A percentile compares a stretch with the other conserved stretches of the same genome.
phyloP scores from a whole-genome alignment of 2,329 filamentous ascomycete genomes.

The Fusarium coffeatum region DNA sequence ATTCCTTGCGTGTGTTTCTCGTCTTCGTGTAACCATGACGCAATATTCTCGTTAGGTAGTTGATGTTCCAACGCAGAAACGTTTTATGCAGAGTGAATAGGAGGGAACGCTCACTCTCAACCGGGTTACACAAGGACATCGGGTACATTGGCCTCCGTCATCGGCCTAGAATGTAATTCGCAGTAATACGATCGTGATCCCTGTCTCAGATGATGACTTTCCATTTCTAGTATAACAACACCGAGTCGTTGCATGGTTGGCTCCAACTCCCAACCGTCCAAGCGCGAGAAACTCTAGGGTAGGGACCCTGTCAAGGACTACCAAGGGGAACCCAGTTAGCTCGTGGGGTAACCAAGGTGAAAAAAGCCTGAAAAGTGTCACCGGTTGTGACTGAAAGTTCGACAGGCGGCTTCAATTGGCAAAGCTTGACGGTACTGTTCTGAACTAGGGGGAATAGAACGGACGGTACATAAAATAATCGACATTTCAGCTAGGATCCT shows the following conservation, averaged over 20 bases:
- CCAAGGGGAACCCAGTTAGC: background rate
- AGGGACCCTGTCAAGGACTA: background rate
- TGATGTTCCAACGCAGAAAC: background rate
- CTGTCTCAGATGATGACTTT: conserved; percentile 3
- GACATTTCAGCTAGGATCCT: background rate
- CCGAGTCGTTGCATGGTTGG: background rate
- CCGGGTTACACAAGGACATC: background rate
- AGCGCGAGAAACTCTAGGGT: conserved; percentile 17
- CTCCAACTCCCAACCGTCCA: background rate
- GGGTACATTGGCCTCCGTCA: background rate
- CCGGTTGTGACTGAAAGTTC: background rate
- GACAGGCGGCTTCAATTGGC: conserved; percentile 6
- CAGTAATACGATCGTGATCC: conserved; percentile 1
- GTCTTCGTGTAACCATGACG: background rate
- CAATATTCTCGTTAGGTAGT: background rate
- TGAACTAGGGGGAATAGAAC: conserved; percentile 8
- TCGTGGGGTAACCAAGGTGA: conserved; percentile 22
- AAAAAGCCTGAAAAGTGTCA: background rate
- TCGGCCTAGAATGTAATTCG: background rate
- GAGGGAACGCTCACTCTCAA: background rate
- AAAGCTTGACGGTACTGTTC: background rate
- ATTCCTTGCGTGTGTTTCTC: background rate
- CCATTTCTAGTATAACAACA: conserved; percentile 1
- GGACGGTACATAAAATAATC: background rate
- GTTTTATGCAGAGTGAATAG: background rate